phyloP scores from a whole-genome alignment of 176 grass and related monocot species.

The Carex kokanica region DNA sequence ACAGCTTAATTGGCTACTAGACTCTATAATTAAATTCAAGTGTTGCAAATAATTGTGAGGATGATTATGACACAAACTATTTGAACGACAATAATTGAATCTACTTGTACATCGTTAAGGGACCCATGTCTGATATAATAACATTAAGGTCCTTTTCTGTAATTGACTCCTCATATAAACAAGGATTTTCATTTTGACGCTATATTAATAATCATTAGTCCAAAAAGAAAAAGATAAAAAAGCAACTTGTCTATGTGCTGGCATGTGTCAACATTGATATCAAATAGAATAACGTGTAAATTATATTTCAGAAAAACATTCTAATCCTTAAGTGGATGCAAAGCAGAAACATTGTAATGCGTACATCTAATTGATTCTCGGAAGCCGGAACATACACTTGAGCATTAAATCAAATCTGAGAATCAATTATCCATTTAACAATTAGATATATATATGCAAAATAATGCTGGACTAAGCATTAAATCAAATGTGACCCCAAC shows the following conservation, averaged over 20 bases:
- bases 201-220: not conserved
- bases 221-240: not conserved
- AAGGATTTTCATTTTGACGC: not conserved
- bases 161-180: not conserved
- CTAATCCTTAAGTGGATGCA: no score
- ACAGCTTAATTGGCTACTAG: no score
- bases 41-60: not conserved
- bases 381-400: no score
- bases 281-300: not conserved
- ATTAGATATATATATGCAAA: not conserved
- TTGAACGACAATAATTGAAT: not conserved
- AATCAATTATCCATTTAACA: not conserved
- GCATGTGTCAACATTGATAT: not conserved
- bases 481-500: not conserved
- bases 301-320: no score
- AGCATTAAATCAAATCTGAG: no score
- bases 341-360: no score
- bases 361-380: no score
- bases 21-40: not conserved
- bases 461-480: not conserved
- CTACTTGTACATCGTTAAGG: not conserved
- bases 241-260: not conserved
- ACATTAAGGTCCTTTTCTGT: not conserved
- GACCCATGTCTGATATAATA: not conserved
- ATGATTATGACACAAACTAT: not conserved